Base-by-base conservation (phyloP, 2,329 filamentous ascomycete genomes). In the Ilyonectria destructans region DNA sequence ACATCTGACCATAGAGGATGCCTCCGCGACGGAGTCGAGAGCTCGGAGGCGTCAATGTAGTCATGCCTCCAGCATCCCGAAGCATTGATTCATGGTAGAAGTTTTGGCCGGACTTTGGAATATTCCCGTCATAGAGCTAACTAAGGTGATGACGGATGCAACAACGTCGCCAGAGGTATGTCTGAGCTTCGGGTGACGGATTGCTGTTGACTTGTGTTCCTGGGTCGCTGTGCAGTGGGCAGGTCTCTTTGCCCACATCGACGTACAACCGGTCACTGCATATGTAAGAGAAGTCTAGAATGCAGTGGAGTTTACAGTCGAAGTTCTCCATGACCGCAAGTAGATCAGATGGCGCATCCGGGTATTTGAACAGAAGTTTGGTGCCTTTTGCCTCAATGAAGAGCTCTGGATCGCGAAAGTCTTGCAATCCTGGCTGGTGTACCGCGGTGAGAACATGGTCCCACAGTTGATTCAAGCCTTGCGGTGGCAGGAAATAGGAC, bases 81-180 rank as follows among this genome's bases (percentile, higher is more conserved):
- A 65, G 62, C 40, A 65, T 65, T 48, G 9, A 65, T 6, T 65
- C 29, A 15, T 65, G 12, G 19, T 65, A 60, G 46, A 65, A 65
- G 17, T 60, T 65, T 65, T 65, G 49, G 48, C 56, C 49, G 1
- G 35, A 26, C 37, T 65, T 65, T 17, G 29, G 56, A 48, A 40
- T 46, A 12, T 43, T 37, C 23, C 40, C 21, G 2, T 65, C 40
- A 5, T 65, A 65, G 43, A 65, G 62, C 17, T 45, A 9, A 21
- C 1, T 15, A 4, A 65, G 62, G 62, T 60, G 29, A n/a, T 40
- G 29, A 19, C 57, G 17, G 29, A 65, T 60, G 19, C 56, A 65
- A 56, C 29, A 65, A 12, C 49, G 56, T 19, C 62, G 62, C 48
- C 37, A 65, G 49, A 60, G 56, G 31, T 60, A 65, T 13, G 48